Evolutionary conservation across 2,329 filamentous ascomycete genomes (phyloP).

Genomic region (Cercospora janseana): DNA sequence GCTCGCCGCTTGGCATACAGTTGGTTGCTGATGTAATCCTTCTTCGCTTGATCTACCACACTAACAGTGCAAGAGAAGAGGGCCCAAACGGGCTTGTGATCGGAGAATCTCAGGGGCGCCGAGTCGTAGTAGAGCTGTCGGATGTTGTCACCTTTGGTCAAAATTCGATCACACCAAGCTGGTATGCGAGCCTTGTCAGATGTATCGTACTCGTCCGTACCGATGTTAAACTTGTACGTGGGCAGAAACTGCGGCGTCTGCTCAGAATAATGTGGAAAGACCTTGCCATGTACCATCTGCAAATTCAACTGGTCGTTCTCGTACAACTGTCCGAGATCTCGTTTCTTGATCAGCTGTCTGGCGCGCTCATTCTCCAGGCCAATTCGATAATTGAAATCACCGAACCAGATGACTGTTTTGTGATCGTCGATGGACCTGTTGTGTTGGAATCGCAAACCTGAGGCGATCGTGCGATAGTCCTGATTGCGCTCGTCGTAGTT

Average conservation of each 20-base stretch:
- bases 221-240: slow-evolving; percentile 94
- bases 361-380: slow-evolving; percentile 77
- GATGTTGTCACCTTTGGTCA: slow-evolving; percentile 81
- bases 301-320: slow-evolving; percentile 94
- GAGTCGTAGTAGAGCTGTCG: slow-evolving; percentile 79
- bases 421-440: slow-evolving; percentile 91
- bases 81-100: slow-evolving; percentile 93
- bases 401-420: slow-evolving; percentile 87
- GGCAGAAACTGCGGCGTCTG: slow-evolving; percentile 82
- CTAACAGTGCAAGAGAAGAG: slow-evolving; percentile 81
- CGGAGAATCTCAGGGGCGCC: slow-evolving; percentile 82
- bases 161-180: slow-evolving; percentile 92
- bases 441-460: slow-evolving; percentile 84
- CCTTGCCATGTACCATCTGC: slow-evolving; percentile 89
- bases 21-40: slow-evolving; percentile 68
- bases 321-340: slow-evolving; percentile 75
- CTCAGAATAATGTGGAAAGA: slow-evolving; percentile 91
- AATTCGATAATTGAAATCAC: slow-evolving; percentile 98
- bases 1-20: slow-evolving; percentile 68
- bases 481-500: slow-evolving; percentile 96
- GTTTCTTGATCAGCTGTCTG: slow-evolving; percentile 67
- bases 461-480: slow-evolving; percentile 85
- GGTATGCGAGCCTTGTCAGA: slow-evolving; percentile 94
- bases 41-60: slow-evolving; percentile 71
- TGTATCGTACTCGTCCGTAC: slow-evolving; percentile 84